Conservation (phyloP, 2,329 filamentous ascomycete genomes). For the Alternaria sp. region DNA sequence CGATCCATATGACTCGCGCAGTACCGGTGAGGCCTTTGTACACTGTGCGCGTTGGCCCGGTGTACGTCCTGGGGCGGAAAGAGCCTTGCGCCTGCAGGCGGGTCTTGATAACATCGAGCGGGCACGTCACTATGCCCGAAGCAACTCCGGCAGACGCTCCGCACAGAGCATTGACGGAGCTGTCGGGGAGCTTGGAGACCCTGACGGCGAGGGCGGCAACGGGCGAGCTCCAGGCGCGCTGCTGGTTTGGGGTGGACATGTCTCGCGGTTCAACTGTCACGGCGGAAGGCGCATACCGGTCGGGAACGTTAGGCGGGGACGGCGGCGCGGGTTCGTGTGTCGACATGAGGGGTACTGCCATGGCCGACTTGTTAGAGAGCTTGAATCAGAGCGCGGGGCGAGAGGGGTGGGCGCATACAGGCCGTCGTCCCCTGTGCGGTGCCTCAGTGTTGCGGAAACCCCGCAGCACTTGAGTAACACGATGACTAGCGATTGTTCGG, state of each 20-base stretch:
- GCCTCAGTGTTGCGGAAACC: constrained; percentile 52
- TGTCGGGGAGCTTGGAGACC: constrained; percentile 58
- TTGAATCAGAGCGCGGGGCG: neutral
- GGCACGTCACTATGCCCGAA: constrained; percentile 93
- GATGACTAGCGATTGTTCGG: constrained; percentile 49
- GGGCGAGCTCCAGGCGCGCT: constrained; percentile 28
- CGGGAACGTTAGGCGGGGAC: constrained; percentile 41
- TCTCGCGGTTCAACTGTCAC: constrained; percentile 19
- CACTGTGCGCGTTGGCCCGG: constrained; percentile 59
- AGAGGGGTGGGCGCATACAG: constrained; percentile 33
- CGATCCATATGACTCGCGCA: constrained; percentile 80
- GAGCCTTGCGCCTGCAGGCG: constrained; percentile 95
- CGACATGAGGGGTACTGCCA: constrained; percentile 46
- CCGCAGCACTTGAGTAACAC: constrained; percentile 52
- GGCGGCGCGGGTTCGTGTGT: constrained; percentile 44
- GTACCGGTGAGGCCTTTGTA: constrained; percentile 91
- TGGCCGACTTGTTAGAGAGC: constrained; percentile 28
- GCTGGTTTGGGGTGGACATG: constrained; percentile 23
- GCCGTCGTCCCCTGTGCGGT: constrained; percentile 48
- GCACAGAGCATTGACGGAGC: constrained; percentile 78
- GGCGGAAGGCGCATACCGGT: constrained; percentile 44
- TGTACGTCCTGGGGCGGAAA: constrained; percentile 65
- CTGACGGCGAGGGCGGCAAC: constrained; percentile 48
- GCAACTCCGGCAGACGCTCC: constrained; percentile 90
- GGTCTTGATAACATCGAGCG: constrained; percentile 98